Percentiles rank a stretch among this genome's conserved stretches.
Evolutionary conservation across 306 rosid genomes (phyloP).

Genomic region (Vigna nakashimae): DNA sequence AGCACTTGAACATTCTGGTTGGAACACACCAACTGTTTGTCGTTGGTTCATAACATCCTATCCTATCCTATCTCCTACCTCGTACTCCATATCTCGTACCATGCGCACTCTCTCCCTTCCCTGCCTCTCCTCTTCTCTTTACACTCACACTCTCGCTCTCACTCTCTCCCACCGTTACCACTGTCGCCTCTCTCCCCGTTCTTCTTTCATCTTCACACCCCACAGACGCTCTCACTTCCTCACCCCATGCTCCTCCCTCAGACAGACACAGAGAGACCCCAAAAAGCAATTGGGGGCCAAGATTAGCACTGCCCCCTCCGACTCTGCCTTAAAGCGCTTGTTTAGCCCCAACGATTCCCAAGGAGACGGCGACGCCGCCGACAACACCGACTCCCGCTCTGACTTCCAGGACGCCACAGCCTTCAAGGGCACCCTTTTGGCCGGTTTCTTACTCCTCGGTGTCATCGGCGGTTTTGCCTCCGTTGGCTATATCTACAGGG

Average conservation of each 20-base stretch:
- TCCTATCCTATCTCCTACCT: no score
- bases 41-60: background rate
- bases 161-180: background rate
- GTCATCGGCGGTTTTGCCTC: constrained; percentile 81
- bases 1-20: no score
- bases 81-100: constrained; percentile 37
- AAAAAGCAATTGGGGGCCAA: constrained; percentile 56
- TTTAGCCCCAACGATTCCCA: constrained; percentile 63
- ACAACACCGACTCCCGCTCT: background rate
- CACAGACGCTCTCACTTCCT: constrained; percentile 63
- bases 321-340: constrained; percentile 61
- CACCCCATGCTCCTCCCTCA: constrained; percentile 79
- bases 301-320: constrained; percentile 60
- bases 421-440: constrained; percentile 80
- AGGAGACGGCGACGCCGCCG: constrained; percentile 17
- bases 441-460: constrained; percentile 76
- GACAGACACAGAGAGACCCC: constrained; percentile 62
- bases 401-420: constrained; percentile 59
- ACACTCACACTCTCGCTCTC: background rate
- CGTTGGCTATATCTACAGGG: constrained; percentile 81
- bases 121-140: constrained; percentile 57
- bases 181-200: constrained; percentile 41
- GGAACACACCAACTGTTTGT: no score
- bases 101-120: constrained; percentile 74
- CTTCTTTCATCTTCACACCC: constrained; percentile 58